Conservation (phyloP, 2,329 filamentous ascomycete genomes). For the Claviceps lovelessii region DNA sequence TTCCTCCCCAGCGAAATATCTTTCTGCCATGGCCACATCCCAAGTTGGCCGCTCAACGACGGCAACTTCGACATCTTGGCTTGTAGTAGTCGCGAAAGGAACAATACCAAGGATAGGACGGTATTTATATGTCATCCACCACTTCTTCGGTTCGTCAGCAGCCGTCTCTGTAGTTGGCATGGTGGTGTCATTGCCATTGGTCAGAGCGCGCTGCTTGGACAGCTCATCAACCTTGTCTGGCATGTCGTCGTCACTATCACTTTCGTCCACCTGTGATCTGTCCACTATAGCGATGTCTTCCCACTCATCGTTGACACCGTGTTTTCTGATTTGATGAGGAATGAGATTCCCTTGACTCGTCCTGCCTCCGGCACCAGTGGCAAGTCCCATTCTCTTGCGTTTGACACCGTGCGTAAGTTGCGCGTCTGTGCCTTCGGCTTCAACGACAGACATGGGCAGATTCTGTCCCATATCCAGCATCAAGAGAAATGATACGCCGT, state of each 20-base stretch:
- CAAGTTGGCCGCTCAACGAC: constrained; percentile 76
- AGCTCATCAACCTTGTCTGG: constrained; percentile 21
- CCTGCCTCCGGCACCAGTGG: constrained; percentile 38
- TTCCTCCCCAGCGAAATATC: constrained; percentile 48
- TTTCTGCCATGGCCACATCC: constrained; percentile 63
- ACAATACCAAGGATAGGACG: constrained; percentile 72
- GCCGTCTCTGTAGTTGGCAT: constrained; percentile 5
- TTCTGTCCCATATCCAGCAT: constrained; percentile 80
- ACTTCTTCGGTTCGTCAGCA: constrained; percentile 22
- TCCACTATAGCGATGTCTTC: constrained; percentile 26
- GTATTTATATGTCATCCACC: constrained; percentile 87
- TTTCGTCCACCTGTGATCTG: constrained; percentile 19
- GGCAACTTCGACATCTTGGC: constrained; percentile 56
- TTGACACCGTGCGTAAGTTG: constrained; percentile 27
- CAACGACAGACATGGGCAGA: constrained; percentile 27
- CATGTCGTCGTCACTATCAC: constrained; percentile 25
- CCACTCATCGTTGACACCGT: constrained; percentile 26
- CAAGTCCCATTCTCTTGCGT: constrained; percentile 36
- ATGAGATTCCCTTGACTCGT: constrained; percentile 33
- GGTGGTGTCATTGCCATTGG: constrained; percentile 10
- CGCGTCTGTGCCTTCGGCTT: constrained; percentile 17
- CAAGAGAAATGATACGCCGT: constrained; percentile 72
- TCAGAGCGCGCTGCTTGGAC: constrained; percentile 18
- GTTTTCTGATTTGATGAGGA: constrained; percentile 29
- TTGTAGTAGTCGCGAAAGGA: constrained; percentile 26